Evolutionary conservation across 345 rosid genomes (phyloP).

Genomic region (Syzygium aqueum): DNA sequence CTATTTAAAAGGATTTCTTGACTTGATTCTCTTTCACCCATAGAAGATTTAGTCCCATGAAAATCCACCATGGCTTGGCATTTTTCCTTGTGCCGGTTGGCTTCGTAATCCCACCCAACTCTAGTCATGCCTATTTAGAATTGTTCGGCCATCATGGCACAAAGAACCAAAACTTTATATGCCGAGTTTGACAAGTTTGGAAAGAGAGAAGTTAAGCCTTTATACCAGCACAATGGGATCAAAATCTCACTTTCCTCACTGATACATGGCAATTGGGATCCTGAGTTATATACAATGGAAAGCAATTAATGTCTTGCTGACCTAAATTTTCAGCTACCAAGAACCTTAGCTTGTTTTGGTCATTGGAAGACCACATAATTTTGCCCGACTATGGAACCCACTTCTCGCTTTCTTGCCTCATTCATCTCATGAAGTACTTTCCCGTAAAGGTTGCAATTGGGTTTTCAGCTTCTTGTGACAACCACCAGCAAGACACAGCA

Average conservation of each 20-base stretch:
- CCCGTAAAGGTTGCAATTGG: too few species aligned
- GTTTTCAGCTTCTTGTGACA: too few species aligned
- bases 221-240: too few species aligned
- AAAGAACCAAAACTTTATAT: background rate
- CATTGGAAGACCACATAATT: too few species aligned
- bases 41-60: background rate
- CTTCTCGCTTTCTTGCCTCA: too few species aligned
- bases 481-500: too few species aligned
- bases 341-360: background rate
- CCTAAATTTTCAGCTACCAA: background rate
- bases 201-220: too few species aligned
- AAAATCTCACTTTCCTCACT: background rate
- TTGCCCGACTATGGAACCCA: too few species aligned
- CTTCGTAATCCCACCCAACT: background rate
- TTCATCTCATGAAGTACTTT: too few species aligned
- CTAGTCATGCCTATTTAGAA: background rate
- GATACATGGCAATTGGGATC: background rate
- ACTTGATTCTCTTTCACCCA: background rate
- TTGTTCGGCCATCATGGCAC: background rate
- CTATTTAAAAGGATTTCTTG: background rate
- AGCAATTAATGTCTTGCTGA: background rate
- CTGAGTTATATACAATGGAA: background rate
- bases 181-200: background rate
- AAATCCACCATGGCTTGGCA: background rate
- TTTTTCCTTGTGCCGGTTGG: background rate